These are phyloP conservation scores for Macrophomina pseudophaseolina DNA, from an alignment of 2,329 filamentous ascomycete genomes.

Conservation along the genomic window DNA sequence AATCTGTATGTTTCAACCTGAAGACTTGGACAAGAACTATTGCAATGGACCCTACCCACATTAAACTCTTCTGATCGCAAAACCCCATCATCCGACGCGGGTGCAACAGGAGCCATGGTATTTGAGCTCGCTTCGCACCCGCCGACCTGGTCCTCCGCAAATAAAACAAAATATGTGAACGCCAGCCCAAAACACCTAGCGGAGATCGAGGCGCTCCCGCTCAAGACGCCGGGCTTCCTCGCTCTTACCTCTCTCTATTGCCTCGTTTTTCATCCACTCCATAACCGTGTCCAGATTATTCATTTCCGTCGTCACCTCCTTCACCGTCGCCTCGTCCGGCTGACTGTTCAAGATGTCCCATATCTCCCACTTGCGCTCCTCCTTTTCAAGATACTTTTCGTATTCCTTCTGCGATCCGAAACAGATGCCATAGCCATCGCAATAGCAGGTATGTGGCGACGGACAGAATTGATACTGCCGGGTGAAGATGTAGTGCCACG, in stretches of 20 bases:
- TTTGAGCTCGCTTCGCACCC: not conserved
- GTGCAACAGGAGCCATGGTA: not conserved
- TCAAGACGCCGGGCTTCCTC: constrained; percentile 17
- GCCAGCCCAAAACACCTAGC: not conserved
- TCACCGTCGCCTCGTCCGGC: not conserved
- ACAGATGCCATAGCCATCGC: constrained; percentile 68
- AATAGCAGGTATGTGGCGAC: constrained; percentile 58
- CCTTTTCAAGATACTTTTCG: constrained; percentile 36
- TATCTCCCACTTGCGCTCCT: constrained; percentile 43
- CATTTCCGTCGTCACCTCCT: constrained; percentile 34
- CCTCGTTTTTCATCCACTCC: constrained; percentile 37
- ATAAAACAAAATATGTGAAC: not conserved
- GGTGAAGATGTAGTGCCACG: constrained; percentile 49
- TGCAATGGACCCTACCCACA: not conserved
- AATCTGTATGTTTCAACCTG: not conserved
- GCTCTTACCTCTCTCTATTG: constrained; percentile 40
- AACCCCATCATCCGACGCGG: not conserved
- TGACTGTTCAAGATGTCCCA: constrained; percentile 41
- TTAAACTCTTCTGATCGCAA: not conserved
- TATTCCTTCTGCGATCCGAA: constrained; percentile 55
- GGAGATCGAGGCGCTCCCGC: constrained; percentile 13
- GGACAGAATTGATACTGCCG: constrained; percentile 46
- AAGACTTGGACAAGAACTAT: not conserved
- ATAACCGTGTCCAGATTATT: constrained; percentile 37
- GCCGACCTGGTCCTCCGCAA: not conserved